phyloP scores from a whole-genome alignment of 805 yeast genomes.

The Nakazawaea ambrosiae region DNA sequence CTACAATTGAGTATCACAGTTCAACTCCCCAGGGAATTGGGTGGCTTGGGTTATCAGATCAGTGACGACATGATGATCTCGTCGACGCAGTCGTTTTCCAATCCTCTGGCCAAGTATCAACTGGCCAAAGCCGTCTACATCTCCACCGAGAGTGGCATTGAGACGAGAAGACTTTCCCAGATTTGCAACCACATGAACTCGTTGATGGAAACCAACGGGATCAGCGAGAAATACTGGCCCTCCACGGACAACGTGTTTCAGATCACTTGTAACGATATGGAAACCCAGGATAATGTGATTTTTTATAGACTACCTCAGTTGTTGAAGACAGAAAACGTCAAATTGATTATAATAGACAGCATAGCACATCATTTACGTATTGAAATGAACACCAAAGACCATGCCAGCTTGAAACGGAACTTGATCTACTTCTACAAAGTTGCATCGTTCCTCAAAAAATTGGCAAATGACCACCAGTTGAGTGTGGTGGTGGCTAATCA shows the following conservation, averaged over 20 bases:
- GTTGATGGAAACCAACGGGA: constrained; percentile 27
- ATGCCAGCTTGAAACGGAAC: constrained; percentile 30
- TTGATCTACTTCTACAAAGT: constrained; percentile 34
- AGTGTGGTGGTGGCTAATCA: constrained; percentile 76
- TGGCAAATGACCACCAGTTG: constrained; percentile 41
- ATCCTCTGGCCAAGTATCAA: not conserved
- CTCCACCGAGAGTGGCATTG: constrained; percentile 70
- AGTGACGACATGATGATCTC: constrained; percentile 12
- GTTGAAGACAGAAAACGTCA: constrained; percentile 33
- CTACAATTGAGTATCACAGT: constrained; percentile 58
- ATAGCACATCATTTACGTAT: constrained; percentile 75
- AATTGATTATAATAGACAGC: constrained; percentile 69
- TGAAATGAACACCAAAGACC: constrained; percentile 36
- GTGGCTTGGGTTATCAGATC: constrained; percentile 33
- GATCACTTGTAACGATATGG: constrained; percentile 59
- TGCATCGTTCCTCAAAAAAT: constrained; percentile 37
- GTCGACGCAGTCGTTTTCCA: constrained; percentile 3
- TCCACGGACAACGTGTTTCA: constrained; percentile 36
- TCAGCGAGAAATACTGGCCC: constrained; percentile 23
- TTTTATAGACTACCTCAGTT: constrained; percentile 63
- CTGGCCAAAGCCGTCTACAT: constrained; percentile 53
- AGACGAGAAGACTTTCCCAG: constrained; percentile 56
- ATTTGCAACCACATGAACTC: constrained; percentile 24
- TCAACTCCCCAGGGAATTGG: constrained; percentile 39
- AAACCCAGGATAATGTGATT: constrained; percentile 66